Evolutionary conservation across 2,329 filamentous ascomycete species (phyloP).

Genomic region (Pseudopyrenochaeta lycopersici): DNA sequence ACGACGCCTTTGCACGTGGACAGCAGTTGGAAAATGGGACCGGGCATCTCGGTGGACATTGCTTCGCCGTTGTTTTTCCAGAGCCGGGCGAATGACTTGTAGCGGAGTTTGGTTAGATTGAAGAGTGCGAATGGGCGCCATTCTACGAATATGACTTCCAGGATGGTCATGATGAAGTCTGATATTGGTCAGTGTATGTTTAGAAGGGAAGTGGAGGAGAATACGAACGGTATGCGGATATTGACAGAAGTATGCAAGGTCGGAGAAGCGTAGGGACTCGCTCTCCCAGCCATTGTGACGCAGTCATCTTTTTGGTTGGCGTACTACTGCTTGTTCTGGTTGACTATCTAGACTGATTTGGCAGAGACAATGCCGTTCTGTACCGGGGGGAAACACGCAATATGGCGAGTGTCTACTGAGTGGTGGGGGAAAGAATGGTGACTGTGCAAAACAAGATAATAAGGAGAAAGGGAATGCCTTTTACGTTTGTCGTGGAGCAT

Average conservation of each 20-base stretch:
- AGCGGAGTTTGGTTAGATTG: slow-evolving; percentile 39
- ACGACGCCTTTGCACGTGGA: slow-evolving; percentile 39
- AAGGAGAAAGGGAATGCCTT: neutral
- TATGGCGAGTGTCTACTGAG: no score
- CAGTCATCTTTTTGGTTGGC: slow-evolving; percentile 17
- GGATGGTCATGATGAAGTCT: slow-evolving; percentile 48
- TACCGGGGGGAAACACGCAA: no score
- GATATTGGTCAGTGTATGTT: neutral
- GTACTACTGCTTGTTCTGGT: no score
- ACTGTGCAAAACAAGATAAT: neutral
- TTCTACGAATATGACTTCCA: slow-evolving; percentile 41
- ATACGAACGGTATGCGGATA: slow-evolving; percentile 38
- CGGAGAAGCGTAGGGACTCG: slow-evolving; percentile 36
- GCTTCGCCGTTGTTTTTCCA: slow-evolving; percentile 46
- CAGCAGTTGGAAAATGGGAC: slow-evolving; percentile 38
- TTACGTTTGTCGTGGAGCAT: neutral
- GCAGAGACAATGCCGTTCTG: no score
- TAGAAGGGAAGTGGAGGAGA: neutral
- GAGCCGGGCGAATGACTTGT: slow-evolving; percentile 45
- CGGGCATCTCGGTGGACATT: slow-evolving; percentile 50
- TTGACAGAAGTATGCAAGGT: slow-evolving; percentile 36
- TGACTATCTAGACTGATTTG: no score
- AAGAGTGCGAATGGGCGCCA: slow-evolving; percentile 37
- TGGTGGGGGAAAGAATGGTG: neutral
- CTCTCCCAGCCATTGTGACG: slow-evolving; percentile 24